Conservation (phyloP, 108 stramenopile species). For the Fragilariopsis cylindrus region DNA sequence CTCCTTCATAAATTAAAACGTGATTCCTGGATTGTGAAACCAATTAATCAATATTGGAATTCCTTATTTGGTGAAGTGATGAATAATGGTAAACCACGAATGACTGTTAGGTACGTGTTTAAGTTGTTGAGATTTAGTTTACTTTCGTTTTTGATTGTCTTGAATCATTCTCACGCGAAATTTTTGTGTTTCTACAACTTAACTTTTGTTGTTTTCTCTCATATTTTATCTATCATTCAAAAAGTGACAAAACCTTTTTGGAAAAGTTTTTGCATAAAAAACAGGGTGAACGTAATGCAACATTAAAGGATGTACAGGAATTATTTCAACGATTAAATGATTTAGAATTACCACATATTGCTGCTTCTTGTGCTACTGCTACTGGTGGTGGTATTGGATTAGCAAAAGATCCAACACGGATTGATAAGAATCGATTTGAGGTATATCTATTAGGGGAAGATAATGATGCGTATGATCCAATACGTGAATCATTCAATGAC, state of each 20-base stretch:
- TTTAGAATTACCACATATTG: constrained; percentile 55
- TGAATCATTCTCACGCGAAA: too few species aligned
- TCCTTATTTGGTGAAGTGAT: constrained; percentile 64
- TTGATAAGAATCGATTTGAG: constrained; percentile 72
- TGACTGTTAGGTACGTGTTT: constrained; percentile 30
- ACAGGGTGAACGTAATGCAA: constrained; percentile 64
- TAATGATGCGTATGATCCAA: constrained; percentile 81
- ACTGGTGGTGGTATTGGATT: constrained; percentile 16
- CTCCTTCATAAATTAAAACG: constrained; percentile 84
- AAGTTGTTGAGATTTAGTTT: background rate
- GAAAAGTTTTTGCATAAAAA: constrained; percentile 59
- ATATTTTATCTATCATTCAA: too few species aligned
- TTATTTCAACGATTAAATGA: constrained; percentile 62
- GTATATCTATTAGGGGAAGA: constrained; percentile 56
- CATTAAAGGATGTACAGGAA: constrained; percentile 54
- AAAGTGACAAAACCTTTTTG: constrained; percentile 57
- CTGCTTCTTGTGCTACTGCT: background rate
- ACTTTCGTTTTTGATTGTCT: too few species aligned
- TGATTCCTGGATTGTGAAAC: constrained; percentile 83
- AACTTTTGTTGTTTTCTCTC: too few species aligned
- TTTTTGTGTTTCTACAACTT: too few species aligned
- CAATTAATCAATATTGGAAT: constrained; percentile 59
- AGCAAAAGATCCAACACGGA: constrained; percentile 39
- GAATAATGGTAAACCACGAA: constrained; percentile 65
- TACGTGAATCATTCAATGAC: constrained; percentile 44